Base-by-base conservation (phyloP, 139 green algal species). In the Nannochloris sp. region DNA sequence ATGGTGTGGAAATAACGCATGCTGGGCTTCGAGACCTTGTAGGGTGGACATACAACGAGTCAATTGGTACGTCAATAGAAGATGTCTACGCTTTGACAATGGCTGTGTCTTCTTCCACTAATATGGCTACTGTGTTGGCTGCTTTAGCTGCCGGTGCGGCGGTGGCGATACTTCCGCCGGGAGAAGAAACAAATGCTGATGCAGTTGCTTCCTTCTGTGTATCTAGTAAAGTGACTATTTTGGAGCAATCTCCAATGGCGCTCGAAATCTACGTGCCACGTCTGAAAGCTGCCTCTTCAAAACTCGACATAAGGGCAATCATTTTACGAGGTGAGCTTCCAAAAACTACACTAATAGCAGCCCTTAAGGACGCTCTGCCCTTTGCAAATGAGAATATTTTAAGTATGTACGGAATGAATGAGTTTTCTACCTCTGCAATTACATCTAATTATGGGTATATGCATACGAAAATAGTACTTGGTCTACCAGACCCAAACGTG, bases 401-500 rank as follows among this genome's bases (percentile, higher is more conserved):
- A 47, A 79, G 78, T 35, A 38, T 47, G 2, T 83, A 80, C 36
- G 74, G 77, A 30, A 67, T 71, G 15, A 78, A 67, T 12, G 73
- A 82, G 44, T 64, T 77, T 23, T 78, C 73, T 7, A 51, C 79
- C 32, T 48, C 64, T 47, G 59, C 74, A 24, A 63, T 32, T 31
- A 71, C 69, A 25, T 37, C 33, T n/a, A 36, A 24, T 3, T 29
- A 38, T 36, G 6, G 27, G 32, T 29, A n/a, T 51, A 27, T 27
- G 32, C 19, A 25, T 15, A n/a, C 54, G 23, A n/a, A 61, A 39
- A 44, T 70, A 33, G 53, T 58, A 23, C 69, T 84, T 8, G 77
- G 77, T 37, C 19, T 12, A 15, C 76, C 77, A 38, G 69, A 78
- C 39, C n/a, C 62, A 48, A 84, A 84, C 45, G 59, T 79, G 31